Evolutionary conservation across 192 early-diverging fungal species (phyloP), one percentile per base, ranked within the genome.

Genomic region (Coemansia sp.): DNA sequence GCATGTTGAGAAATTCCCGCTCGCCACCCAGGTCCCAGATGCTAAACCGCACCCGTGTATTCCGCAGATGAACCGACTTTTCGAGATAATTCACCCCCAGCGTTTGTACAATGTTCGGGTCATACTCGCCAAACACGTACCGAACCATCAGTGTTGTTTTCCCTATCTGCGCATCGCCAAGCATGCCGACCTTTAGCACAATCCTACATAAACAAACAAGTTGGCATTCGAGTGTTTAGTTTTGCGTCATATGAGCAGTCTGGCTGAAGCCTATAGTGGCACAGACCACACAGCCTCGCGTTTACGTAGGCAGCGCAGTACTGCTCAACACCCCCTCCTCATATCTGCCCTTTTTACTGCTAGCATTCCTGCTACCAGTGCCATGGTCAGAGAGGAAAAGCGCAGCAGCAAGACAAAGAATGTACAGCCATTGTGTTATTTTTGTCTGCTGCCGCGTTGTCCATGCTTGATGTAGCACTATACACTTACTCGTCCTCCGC

Each of bases 21-120:
- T 98, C 94, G 12, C 95, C 94, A 69, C 95, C 95, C 58, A 98
- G 80, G 79, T 98, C 95, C 95, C 95, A 98, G 74, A 98, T 94
- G 68, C 92, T 94, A 72, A 98, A 98, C 16, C 94, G 96, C 59
- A 98, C 92, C 62, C 92, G 92, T 7, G 92, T 93, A 62, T 93
- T 92, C 57, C 88, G 84, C 57, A 98, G 88, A 12, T 88, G 84
- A 27, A 98, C 88, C 0, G 94, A 95, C 77, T 98, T 98, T 74
- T 98, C 95, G 90, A 96, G 92, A 66, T 96, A 96, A 66, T 95
- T 95, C 43, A 98, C 92, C 59, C 95, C 95, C 22, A 98, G 78
- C 26, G 95, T 98, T 68, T 96, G 95, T 52, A 95, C 93, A 74
- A 96, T 96, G 63, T 94, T 92, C 52, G 94, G 90, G 62, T 96